These are phyloP conservation scores for Pelargonium citronellum DNA, from an alignment of 441 rosid genomes.

Conservation along the genomic window DNA sequence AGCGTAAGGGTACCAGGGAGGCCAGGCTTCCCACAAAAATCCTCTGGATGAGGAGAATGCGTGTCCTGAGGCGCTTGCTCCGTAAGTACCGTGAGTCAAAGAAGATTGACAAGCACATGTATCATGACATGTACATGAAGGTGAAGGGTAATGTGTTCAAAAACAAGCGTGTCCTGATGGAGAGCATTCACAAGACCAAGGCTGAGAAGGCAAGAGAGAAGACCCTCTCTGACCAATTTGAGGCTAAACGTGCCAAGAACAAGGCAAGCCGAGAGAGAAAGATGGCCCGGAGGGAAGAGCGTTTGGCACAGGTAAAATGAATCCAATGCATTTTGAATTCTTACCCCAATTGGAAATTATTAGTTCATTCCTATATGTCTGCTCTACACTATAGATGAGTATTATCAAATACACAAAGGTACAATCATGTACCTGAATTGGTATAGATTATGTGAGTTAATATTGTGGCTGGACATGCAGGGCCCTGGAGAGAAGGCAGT, in stretches of 20 bases:
- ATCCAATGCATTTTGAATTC: too few species aligned
- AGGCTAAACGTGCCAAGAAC: conserved; percentile 76
- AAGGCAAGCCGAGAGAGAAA: conserved; percentile 83
- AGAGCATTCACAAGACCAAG: conserved; percentile 75
- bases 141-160: conserved; percentile 81
- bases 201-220: conserved; percentile 84
- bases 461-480: neutral
- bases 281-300: conserved; percentile 66
- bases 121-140: conserved; percentile 84
- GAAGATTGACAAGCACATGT: conserved; percentile 82
- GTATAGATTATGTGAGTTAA: too few species aligned
- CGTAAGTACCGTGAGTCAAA: conserved; percentile 58
- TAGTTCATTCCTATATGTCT: too few species aligned
- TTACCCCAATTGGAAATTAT: too few species aligned
- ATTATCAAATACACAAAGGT: too few species aligned
- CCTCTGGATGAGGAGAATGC: conserved; percentile 82
- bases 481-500: neutral
- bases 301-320: conserved; percentile 33
- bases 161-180: conserved; percentile 83
- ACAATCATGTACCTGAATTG: too few species aligned
- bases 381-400: too few species aligned
- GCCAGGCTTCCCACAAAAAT: conserved; percentile 74
- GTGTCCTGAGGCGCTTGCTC: conserved; percentile 61
- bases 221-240: conserved; percentile 74
- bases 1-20: conserved; percentile 82